A percentile compares a stretch with the other conserved stretches of the same genome.
Evolutionary conservation across 306 rosid species (phyloP).

Genomic region (Trifolium subterraneum): DNA sequence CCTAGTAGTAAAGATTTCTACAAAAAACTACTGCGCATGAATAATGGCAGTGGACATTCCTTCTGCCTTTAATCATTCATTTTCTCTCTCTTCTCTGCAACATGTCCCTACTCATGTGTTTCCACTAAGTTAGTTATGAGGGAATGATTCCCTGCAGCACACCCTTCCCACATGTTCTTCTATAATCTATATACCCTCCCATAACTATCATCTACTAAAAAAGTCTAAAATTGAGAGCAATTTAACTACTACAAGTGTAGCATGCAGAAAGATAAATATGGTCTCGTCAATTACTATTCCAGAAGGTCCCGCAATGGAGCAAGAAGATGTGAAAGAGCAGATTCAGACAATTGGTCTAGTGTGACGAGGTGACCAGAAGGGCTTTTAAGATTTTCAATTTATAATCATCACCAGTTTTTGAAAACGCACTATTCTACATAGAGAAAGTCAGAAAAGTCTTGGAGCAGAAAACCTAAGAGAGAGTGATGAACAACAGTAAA

Average conservation of each 20-base stretch:
- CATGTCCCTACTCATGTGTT: too few species aligned
- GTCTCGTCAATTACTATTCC: constrained; percentile 1
- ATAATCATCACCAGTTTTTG: neutral
- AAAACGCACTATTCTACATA: constrained; percentile 22
- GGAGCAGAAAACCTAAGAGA: constrained; percentile 24
- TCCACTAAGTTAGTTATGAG: too few species aligned
- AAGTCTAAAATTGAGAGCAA: neutral
- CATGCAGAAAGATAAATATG: constrained; percentile 10
- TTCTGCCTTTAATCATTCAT: too few species aligned
- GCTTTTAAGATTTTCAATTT: neutral
- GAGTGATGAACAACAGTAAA: neutral
- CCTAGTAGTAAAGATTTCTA: too few species aligned
- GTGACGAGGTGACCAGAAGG: neutral
- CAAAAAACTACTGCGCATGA: too few species aligned
- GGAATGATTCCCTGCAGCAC: too few species aligned
- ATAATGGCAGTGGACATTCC: too few species aligned
- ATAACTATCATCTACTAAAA: constrained; percentile 28
- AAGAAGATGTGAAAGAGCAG: neutral
- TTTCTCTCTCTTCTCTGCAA: too few species aligned
- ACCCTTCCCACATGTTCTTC: too few species aligned
- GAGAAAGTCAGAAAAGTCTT: neutral
- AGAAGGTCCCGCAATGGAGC: constrained; percentile 11
- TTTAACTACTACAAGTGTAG: neutral
- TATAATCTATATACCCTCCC: too few species aligned
- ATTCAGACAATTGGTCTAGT: constrained; percentile 14